phyloP scores from a whole-genome alignment of 1,284 basidiomycete genomes.

The Trichosporon sp. region DNA sequence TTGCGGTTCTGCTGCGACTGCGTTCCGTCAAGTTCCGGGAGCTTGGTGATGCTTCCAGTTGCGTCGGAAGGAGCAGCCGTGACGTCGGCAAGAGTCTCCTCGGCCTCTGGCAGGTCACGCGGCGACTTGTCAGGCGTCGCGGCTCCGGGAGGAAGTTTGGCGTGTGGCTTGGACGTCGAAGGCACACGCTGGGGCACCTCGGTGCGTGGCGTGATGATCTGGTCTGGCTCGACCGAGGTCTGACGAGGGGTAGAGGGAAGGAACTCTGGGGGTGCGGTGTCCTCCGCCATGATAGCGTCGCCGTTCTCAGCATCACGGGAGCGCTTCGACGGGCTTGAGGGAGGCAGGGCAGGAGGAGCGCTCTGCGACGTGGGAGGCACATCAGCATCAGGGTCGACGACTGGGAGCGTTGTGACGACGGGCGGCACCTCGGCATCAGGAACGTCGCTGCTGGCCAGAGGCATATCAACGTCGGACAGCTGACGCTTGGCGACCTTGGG shows the following conservation, averaged over 20 bases:
- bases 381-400: neutral
- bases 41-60: neutral
- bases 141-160: conserved; percentile 13
- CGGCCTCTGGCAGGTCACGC: neutral
- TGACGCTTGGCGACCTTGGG: neutral
- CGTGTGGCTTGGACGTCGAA: conserved; percentile 5
- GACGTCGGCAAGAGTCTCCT: neutral
- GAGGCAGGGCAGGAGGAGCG: neutral
- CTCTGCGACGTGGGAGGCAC: neutral
- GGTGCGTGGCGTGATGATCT: neutral
- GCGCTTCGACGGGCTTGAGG: conserved; percentile 14
- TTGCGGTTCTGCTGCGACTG: conserved; percentile 4
- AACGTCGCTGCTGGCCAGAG: neutral
- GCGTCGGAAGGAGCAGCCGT: neutral
- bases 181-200: neutral
- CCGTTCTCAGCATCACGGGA: conserved; percentile 3
- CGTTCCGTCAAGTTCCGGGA: conserved; percentile 22
- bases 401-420: neutral
- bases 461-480: neutral
- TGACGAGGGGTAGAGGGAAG: neutral
- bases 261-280: neutral
- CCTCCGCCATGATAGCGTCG: neutral
- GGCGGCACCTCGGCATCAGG: neutral
- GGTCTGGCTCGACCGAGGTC: neutral
- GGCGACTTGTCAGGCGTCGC: conserved; percentile 16